A percentile compares a stretch with the other conserved stretches of the same genome.
These are phyloP conservation scores for Bipolaris bicolor DNA, from an alignment of 2,329 filamentous ascomycete species.

Conservation along the genomic window DNA sequence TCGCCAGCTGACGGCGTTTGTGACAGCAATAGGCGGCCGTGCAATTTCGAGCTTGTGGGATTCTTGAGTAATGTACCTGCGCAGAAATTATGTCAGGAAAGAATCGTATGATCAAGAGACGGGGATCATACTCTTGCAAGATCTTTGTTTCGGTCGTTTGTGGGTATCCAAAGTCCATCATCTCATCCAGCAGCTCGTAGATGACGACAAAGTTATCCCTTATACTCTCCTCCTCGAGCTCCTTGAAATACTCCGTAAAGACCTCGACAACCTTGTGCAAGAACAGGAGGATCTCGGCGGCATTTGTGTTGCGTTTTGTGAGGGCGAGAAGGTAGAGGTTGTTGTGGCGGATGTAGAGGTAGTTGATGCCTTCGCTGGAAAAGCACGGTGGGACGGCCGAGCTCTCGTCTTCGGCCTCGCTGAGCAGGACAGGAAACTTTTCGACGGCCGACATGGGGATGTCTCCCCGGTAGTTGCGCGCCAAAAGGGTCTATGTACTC, in stretches of 20 bases:
- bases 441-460: slow-evolving; percentile 99
- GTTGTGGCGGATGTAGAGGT: slow-evolving; percentile 98
- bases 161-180: slow-evolving; percentile 99
- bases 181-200: slow-evolving; percentile 97
- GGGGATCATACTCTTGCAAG: slow-evolving; percentile 73
- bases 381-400: slow-evolving; percentile 97
- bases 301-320: slow-evolving; percentile 98
- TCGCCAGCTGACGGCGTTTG: slow-evolving; percentile 97
- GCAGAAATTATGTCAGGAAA: slow-evolving; percentile 7
- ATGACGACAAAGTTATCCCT: slow-evolving; percentile 99
- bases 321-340: slow-evolving; percentile 98
- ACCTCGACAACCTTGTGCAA: slow-evolving; percentile 98
- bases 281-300: slow-evolving; percentile 96
- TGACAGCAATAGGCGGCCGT: slow-evolving; percentile 94
- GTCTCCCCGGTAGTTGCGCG: slow-evolving; percentile 97
- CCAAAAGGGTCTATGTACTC: slow-evolving; percentile 80
- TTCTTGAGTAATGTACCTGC: slow-evolving; percentile 92
- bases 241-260: slow-evolving; percentile 99
- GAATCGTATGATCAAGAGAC: not conserved
- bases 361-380: slow-evolving; percentile 98
- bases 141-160: slow-evolving; percentile 99
- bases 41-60: slow-evolving; percentile 98
- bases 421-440: slow-evolving; percentile 93
- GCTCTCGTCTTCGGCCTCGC: slow-evolving; percentile 98
- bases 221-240: slow-evolving; percentile 97